Conservation (phyloP, 2,329 filamentous ascomycete species). For the Aschersonia sp. region DNA sequence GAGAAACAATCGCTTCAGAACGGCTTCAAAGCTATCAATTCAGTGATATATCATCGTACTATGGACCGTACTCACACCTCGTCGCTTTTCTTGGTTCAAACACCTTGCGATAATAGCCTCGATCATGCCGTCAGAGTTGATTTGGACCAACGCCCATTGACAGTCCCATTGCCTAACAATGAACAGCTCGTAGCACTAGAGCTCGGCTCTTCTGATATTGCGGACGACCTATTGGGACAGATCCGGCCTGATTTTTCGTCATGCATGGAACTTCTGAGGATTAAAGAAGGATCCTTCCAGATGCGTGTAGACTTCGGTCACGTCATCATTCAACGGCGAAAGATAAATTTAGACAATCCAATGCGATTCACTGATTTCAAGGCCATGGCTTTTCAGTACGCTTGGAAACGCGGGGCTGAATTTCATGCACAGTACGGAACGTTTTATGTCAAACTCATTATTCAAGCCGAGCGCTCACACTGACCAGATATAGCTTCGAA, state of each 20-base stretch:
- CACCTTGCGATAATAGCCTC: conserved; percentile 3
- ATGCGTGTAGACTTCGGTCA: conserved; percentile 19
- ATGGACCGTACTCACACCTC: conserved; percentile 11
- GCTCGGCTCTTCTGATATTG: neutral
- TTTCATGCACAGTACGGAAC: no score
- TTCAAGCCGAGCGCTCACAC: no score
- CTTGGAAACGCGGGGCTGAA: conserved; percentile 13
- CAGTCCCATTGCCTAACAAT: neutral
- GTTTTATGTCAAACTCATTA: no score
- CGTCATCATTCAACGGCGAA: conserved; percentile 12
- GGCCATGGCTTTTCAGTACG: conserved; percentile 12
- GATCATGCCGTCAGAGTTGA: conserved; percentile 9
- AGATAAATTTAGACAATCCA: conserved; percentile 8
- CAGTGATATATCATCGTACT: conserved; percentile 17
- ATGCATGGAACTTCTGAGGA: conserved; percentile 11
- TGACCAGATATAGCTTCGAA: no score
- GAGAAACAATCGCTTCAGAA: conserved; percentile 11
- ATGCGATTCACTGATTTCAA: conserved; percentile 12
- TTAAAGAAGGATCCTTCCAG: conserved; percentile 11
- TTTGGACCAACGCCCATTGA: conserved; percentile 11
- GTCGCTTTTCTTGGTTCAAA: conserved; percentile 14
- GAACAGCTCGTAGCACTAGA: neutral
- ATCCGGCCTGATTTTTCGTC: neutral
- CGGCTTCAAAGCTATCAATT: conserved; percentile 15
- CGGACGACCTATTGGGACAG: neutral